A percentile compares a stretch with the other conserved stretches of the same genome.
Evolutionary conservation across 805 yeast genomes (phyloP).

Genomic region (Debaryomyces prosopidis): DNA sequence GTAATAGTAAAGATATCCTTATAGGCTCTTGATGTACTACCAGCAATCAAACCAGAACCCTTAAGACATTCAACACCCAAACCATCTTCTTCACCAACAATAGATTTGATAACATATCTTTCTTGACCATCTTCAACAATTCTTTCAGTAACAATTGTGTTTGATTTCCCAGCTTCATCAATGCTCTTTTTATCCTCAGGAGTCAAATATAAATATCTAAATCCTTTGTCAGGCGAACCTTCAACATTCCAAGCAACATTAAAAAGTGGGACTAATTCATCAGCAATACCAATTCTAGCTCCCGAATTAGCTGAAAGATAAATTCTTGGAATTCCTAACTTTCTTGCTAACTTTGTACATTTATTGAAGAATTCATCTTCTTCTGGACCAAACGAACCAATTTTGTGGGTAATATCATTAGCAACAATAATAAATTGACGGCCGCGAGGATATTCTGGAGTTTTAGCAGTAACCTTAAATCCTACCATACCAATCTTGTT

Average conservation of each 20-base stretch:
- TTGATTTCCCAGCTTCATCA: conserved; percentile 58
- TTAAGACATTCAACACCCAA: conserved; percentile 97
- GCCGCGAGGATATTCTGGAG: conserved; percentile 96
- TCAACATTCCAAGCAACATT: conserved; percentile 92
- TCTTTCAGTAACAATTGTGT: conserved; percentile 71
- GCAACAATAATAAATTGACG: conserved; percentile 93
- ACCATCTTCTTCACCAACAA: conserved; percentile 94
- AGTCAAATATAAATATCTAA: conserved; percentile 81
- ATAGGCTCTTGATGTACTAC: conserved; percentile 97
- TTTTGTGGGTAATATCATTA: conserved; percentile 95
- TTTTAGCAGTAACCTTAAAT: conserved; percentile 84
- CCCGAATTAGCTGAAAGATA: conserved; percentile 98
- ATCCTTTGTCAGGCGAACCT: conserved; percentile 77
- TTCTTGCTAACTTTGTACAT: conserved; percentile 89
- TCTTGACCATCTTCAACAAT: conserved; percentile 83
- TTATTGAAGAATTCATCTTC: conserved; percentile 91
- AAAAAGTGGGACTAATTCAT: conserved; percentile 85
- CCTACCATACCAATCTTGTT: conserved; percentile 98
- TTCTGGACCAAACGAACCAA: conserved; percentile 97
- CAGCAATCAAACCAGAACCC: conserved; percentile 98
- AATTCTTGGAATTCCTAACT: conserved; percentile 90
- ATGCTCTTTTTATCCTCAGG: conserved; percentile 61
- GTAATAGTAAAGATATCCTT: conserved; percentile 96
- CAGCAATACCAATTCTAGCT: conserved; percentile 98
- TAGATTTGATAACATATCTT: conserved; percentile 76